Evolutionary conservation across 2,329 filamentous ascomycete genomes (phyloP), one percentile per base, ranked within the genome.

Genomic region (Helotiales sp.): DNA sequence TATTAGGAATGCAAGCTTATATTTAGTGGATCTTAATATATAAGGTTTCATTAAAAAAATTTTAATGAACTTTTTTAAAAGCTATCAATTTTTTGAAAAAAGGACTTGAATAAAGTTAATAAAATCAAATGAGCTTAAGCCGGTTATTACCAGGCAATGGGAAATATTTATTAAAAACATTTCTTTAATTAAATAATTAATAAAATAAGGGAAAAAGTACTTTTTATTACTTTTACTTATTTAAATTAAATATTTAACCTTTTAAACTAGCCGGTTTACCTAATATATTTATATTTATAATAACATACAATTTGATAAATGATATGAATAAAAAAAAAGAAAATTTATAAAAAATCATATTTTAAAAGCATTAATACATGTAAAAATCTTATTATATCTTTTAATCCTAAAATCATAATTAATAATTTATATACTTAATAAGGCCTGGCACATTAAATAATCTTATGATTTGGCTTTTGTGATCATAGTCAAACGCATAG

Each of bases 1-100:
- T n/a, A 64, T 20, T 64, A n/a, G 24, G 20, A 64, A 64, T 64
- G 37, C 32, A 24, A 40, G 40, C 52, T 54, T 64, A n/a, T 64
- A 64, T 24, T 26, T 64, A 30, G 52, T 64, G 28, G 61, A 64
- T 64, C 52, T 58, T 64, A 37, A 37, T 6, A 47, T 37, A n/a
- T 64, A 34, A 52, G 61, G 61, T 52, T 64, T 64, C 30, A 54
- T 64, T 22, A 40, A 52, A 64, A 37, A 52, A 47, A 55, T 20
- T 64, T 37, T 57, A 22, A 11, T 49, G 37, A 28, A 57, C 54
- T 57, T 57, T 20, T 64, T 34, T 28, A 37, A 57, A 43, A 52
- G 52, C 24, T 17, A 64, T 52, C 24, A 40, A 30, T 58, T 47
- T 49, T 63, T 49, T 40, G 17, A 49, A 45, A 30, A 64, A 47